Conservation (phyloP, 495 filamentous ascomycete species). For the Podospora didyma region DNA sequence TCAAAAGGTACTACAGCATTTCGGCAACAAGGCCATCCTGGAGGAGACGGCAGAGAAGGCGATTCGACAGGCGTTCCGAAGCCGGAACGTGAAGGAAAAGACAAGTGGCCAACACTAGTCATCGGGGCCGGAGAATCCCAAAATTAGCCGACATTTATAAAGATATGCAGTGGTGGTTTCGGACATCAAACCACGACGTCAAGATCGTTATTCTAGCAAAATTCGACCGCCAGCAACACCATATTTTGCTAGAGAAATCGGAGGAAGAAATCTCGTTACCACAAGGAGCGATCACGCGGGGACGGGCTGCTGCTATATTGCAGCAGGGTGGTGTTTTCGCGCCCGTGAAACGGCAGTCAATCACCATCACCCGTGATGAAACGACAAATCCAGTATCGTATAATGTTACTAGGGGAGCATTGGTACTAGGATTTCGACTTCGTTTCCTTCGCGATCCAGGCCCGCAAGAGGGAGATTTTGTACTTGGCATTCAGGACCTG, state of each 20-base stretch:
- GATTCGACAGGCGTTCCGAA: constrained; percentile 20
- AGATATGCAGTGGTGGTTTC: constrained; percentile 32
- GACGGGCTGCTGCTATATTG: constrained; percentile 4
- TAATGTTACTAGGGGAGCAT: constrained; percentile 12
- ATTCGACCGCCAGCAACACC: constrained; percentile 9
- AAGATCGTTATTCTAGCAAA: constrained; percentile 27
- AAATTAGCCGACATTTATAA: constrained; percentile 16
- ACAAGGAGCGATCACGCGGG: constrained; percentile 8
- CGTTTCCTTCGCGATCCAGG: constrained; percentile 13
- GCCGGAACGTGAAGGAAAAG: constrained; percentile 11
- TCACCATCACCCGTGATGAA: constrained; percentile 11
- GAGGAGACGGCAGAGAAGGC: constrained; percentile 14
- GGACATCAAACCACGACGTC: constrained; percentile 25
- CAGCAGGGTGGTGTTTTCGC: constrained; percentile 4
- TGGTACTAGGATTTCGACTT: constrained; percentile 14
- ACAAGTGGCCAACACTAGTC: constrained; percentile 28
- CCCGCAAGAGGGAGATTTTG: constrained; percentile 8
- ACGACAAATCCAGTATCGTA: constrained; percentile 13
- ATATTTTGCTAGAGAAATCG: constrained; percentile 11
- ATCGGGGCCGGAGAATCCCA: constrained; percentile 27
- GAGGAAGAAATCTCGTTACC: constrained; percentile 2
- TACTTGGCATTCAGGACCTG: constrained; percentile 10
- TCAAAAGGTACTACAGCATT: constrained; percentile 3
- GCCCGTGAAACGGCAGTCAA: constrained; percentile 9
- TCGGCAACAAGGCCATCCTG: constrained; percentile 18